These are phyloP conservation scores for Trichophyton mentagrophytes DNA, from an alignment of 2,329 filamentous ascomycete genomes.

Conservation along the genomic window DNA sequence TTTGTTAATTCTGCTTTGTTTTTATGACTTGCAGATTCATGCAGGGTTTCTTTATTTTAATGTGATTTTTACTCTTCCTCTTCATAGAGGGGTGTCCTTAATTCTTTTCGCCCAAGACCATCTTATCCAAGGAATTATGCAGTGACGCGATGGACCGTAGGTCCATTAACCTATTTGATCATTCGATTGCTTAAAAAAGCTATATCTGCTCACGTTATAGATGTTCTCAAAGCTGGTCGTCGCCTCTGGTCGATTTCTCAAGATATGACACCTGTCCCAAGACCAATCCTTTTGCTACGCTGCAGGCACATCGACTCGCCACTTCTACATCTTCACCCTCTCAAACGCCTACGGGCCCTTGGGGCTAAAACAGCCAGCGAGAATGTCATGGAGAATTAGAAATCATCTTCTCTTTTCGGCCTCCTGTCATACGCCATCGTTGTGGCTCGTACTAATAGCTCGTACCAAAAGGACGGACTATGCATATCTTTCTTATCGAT, in stretches of 20 bases:
- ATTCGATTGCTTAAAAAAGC: background rate
- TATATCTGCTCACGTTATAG: background rate
- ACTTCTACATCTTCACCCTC: background rate
- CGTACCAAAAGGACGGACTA: background rate
- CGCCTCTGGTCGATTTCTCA: background rate
- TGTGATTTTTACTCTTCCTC: background rate
- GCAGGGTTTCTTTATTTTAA: background rate
- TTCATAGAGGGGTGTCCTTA: background rate
- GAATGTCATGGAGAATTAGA: background rate
- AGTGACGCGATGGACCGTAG: background rate
- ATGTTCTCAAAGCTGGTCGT: background rate
- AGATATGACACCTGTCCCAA: background rate
- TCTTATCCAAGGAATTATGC: background rate
- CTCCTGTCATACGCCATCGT: background rate
- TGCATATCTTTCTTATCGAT: background rate
- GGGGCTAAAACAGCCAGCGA: background rate
- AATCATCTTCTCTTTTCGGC: background rate
- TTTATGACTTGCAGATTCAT: slow-evolving; percentile 2
- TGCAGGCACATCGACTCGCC: background rate
- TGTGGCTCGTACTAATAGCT: background rate
- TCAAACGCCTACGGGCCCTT: background rate
- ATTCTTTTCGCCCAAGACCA: background rate
- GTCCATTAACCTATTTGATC: background rate
- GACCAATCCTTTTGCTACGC: background rate
- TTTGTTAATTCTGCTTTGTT: background rate